These are phyloP conservation scores for Stagonosporopsis tanaceti DNA, from an alignment of 2,329 filamentous ascomycete species.

Conservation along the genomic window DNA sequence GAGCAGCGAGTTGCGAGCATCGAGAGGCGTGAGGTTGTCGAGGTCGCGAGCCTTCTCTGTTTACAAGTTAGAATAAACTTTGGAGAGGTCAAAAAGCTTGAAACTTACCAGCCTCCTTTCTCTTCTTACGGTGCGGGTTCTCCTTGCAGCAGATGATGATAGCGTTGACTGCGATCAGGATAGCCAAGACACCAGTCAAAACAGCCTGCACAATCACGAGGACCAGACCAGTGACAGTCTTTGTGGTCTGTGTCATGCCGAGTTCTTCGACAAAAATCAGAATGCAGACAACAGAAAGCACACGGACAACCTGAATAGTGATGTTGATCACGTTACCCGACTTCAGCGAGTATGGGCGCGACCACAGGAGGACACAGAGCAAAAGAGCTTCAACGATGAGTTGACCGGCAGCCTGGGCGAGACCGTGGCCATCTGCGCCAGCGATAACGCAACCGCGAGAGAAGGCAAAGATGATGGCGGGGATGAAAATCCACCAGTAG, in stretches of 20 bases:
- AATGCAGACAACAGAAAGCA: constrained; percentile 87
- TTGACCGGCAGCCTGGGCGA: constrained; percentile 80
- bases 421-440: constrained; percentile 82
- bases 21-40: constrained; percentile 84
- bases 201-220: constrained; percentile 90
- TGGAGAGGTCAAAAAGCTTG: not conserved
- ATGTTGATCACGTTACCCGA: constrained; percentile 95
- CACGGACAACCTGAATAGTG: constrained; percentile 85
- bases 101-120: constrained; percentile 86
- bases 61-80: constrained; percentile 37
- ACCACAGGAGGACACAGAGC: constrained; percentile 81
- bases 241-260: constrained; percentile 86
- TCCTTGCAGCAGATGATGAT: constrained; percentile 82
- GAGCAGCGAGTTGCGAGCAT: constrained; percentile 86
- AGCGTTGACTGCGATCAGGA: constrained; percentile 89
- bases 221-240: constrained; percentile 92
- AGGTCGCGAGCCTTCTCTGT: constrained; percentile 79
- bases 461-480: constrained; percentile 88
- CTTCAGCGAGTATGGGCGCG: constrained; percentile 83
- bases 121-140: constrained; percentile 88
- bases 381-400: constrained; percentile 82
- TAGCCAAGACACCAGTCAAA: constrained; percentile 81
- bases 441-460: constrained; percentile 87
- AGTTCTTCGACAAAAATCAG: constrained; percentile 94
- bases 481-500: constrained; percentile 98